Evolutionary conservation across 352 stramenopile genomes (phyloP), one percentile per base, ranked within the genome.

Genomic region (Globisporangium yorkense): DNA sequence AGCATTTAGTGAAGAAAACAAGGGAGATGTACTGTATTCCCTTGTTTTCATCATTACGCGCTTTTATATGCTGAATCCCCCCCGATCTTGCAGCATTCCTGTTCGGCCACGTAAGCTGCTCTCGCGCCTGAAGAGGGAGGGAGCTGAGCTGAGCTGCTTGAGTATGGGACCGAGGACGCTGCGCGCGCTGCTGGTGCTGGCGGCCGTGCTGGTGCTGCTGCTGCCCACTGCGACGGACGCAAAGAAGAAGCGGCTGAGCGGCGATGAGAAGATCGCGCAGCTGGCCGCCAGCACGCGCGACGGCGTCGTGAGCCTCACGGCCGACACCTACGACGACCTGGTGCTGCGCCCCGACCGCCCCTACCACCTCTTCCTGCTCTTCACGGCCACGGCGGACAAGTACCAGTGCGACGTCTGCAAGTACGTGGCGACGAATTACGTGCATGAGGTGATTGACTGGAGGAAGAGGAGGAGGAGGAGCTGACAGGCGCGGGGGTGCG

Each of bases 311-410:
- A 54, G 72, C 45, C 82, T 94, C 51, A 77, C 66, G 15, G 62
- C 40, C 54, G 76, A 89, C 2, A 65, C 71, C 20, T 94, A 87
- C 63, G 62, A 72, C 12, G 69, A 79, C 56, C 78, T 82, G 33
- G 81, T 75, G 16, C 47, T 77, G 53, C 79, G 79, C 1, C 75
- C 84, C 0, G 81, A 92, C 50, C 82, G 84, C 33, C 84, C 84
- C 49, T 94, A 92, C 68, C 84, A 94, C 56, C 47, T 92, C 27
- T 68, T 94, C 55, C 59, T 92, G 46, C 63, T 94, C 41, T 88
- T 89, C 67, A 94, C 84, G 46, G 79, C 80, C n/a, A 70, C 74
- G 8, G 72, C 69, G 15, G 75, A 84, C 54, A 90, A 92, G 61
- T 90, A 83, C 64, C 77, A 73, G 37, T 94, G 84, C 56, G 84